Conservation (phyloP, 2,329 filamentous ascomycete species). For the Ophidiomyces ophidiicola region DNA sequence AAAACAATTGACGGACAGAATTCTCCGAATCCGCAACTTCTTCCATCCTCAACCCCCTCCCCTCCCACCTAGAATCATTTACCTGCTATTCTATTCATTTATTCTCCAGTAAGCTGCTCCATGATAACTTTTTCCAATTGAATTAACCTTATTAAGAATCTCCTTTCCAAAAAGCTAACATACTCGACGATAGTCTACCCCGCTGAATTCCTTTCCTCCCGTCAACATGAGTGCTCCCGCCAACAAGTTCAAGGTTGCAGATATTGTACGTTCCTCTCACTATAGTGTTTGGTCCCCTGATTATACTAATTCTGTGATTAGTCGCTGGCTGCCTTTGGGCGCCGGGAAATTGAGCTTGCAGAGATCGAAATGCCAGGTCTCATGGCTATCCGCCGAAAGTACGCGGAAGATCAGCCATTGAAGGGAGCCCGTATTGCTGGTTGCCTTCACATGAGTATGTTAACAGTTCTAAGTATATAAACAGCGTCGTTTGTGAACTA, state of each 20-base stretch:
- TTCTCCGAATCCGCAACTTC: too few species aligned
- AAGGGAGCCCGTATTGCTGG: slow-evolving; percentile 91
- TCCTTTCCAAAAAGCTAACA: too few species aligned
- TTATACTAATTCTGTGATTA: slow-evolving; percentile 17
- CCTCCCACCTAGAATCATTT: too few species aligned
- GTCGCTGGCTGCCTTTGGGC: slow-evolving; percentile 92
- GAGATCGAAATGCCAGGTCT: slow-evolving; percentile 96
- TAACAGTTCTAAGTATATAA: background rate
- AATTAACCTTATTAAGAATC: slow-evolving; percentile 13
- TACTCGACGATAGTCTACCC: too few species aligned
- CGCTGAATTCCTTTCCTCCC: too few species aligned
- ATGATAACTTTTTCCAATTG: slow-evolving; percentile 5
- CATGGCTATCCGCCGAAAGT: slow-evolving; percentile 87
- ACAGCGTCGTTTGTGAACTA: slow-evolving; percentile 13
- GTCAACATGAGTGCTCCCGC: slow-evolving; percentile 60
- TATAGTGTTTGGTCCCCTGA: background rate
- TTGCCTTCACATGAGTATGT: slow-evolving; percentile 89
- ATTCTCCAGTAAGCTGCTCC: slow-evolving; percentile 7
- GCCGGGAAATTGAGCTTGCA: slow-evolving; percentile 96
- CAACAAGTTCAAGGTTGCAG: slow-evolving; percentile 94
- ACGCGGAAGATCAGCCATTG: slow-evolving; percentile 83
- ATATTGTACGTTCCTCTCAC: slow-evolving; percentile 49
- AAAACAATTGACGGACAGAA: too few species aligned
- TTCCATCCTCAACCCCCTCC: too few species aligned
- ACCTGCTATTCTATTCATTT: slow-evolving; percentile 10